These are phyloP conservation scores for Alopecurus myosuroides DNA, from an alignment of 176 grass and related monocot species.

Conservation along the genomic window DNA sequence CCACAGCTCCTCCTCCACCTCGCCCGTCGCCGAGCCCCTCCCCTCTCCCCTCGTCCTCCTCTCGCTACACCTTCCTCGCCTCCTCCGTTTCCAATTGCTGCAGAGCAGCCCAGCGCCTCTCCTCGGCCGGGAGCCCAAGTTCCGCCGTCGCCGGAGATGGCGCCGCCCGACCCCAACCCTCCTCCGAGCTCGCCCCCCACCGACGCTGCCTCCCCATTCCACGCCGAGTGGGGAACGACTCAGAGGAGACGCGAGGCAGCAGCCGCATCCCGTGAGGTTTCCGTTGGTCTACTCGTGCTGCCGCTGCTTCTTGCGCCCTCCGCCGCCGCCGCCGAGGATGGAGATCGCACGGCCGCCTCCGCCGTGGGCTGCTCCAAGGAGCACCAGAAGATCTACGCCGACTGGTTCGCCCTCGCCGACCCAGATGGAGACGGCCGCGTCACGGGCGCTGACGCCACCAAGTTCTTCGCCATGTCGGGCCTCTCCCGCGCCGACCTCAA, in stretches of 20 bases:
- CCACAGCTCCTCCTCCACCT: too few species aligned
- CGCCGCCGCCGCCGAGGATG: constrained; percentile 30
- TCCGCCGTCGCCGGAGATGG: too few species aligned
- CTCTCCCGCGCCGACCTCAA: constrained; percentile 76
- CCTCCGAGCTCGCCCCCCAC: too few species aligned
- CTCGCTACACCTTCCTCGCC: too few species aligned
- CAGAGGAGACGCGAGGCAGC: not conserved
- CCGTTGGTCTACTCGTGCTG: not conserved
- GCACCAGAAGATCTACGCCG: constrained; percentile 69
- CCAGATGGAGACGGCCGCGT: constrained; percentile 75
- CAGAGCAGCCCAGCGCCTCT: too few species aligned
- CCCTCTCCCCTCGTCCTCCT: too few species aligned
- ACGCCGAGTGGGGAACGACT: constrained; percentile 12
- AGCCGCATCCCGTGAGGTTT: constrained; percentile 17
- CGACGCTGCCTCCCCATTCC: constrained; percentile 16
- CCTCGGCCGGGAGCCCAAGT: too few species aligned
- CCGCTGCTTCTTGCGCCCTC: not conserved
- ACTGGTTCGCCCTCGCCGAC: constrained; percentile 81
- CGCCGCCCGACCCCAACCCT: too few species aligned
- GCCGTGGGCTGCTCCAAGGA: constrained; percentile 53
- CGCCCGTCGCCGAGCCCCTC: too few species aligned
- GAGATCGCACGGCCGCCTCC: constrained; percentile 41
- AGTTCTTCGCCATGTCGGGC: constrained; percentile 82
- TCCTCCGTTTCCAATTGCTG: too few species aligned
- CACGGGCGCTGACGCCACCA: constrained; percentile 70